Percentiles rank a stretch among this genome's conserved stretches.
Conservation (phyloP, 179 eudicot genomes). For the Corrigiola litoralis region DNA sequence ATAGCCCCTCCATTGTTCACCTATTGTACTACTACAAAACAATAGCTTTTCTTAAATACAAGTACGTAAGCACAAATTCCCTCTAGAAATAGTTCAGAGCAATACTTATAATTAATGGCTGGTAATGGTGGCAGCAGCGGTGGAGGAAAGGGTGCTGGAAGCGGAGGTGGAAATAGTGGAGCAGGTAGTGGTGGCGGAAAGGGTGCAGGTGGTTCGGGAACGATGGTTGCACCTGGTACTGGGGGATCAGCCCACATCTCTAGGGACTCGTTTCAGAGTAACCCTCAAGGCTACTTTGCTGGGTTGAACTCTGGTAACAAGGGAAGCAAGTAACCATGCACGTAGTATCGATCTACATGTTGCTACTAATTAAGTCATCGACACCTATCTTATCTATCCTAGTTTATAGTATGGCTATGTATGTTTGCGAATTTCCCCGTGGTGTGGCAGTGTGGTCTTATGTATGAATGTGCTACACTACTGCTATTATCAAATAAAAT, state of each 20-base stretch:
- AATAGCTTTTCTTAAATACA: too few species aligned
- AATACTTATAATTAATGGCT: too few species aligned
- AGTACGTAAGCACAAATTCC: too few species aligned
- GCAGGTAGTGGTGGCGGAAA: not conserved
- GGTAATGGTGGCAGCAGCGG: not conserved
- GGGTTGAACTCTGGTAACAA: not conserved
- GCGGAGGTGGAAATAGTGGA: not conserved
- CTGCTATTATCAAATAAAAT: too few species aligned
- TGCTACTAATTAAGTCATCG: too few species aligned
- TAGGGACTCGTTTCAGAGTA: slow-evolving; percentile 12
- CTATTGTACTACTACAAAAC: too few species aligned
- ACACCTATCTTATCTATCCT: not conserved
- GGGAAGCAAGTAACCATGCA: slow-evolving; percentile 2
- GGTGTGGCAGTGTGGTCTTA: too few species aligned
- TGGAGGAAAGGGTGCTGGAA: not conserved
- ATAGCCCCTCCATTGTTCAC: too few species aligned
- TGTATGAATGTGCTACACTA: too few species aligned
- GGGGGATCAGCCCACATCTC: slow-evolving; percentile 1
- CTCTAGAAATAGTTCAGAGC: too few species aligned
- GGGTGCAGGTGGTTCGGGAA: not conserved
- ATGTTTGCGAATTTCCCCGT: not conserved
- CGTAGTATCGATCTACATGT: too few species aligned
- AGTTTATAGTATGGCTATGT: not conserved
- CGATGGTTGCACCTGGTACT: slow-evolving; percentile 3
- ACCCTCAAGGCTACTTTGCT: slow-evolving; percentile 13